A percentile compares a stretch with the other conserved stretches of the same genome.
phyloP scores from a whole-genome alignment of 768 basidiomycete species.

The Leccinum longicurvipes region DNA sequence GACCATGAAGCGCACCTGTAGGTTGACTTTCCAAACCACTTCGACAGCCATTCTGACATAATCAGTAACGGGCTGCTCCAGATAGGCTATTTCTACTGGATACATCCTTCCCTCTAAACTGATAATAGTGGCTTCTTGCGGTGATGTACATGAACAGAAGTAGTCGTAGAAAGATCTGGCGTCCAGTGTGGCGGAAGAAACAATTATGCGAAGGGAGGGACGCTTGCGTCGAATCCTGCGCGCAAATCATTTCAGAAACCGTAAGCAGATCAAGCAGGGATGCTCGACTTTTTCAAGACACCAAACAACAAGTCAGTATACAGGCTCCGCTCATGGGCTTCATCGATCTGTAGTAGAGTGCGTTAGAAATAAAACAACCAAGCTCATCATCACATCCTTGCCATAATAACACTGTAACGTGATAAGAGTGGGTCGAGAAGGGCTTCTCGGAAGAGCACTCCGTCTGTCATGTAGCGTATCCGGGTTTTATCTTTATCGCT shows the following conservation, averaged over 20 bases:
- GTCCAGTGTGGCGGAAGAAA: slow-evolving; percentile 96
- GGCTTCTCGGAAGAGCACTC: slow-evolving; percentile 94
- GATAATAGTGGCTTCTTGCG: slow-evolving; percentile 76
- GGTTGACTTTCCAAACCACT: slow-evolving; percentile 77
- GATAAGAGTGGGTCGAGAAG: slow-evolving; percentile 89
- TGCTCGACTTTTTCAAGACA: slow-evolving; percentile 81
- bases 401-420: slow-evolving; percentile 95
- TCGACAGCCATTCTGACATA: slow-evolving; percentile 82
- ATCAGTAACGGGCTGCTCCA: slow-evolving; percentile 72
- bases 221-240: slow-evolving; percentile 86
- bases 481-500: slow-evolving; percentile 80
- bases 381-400: slow-evolving; percentile 29
- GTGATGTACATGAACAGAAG: slow-evolving; percentile 64
- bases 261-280: background rate
- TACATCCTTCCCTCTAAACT: slow-evolving; percentile 93
- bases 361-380: background rate
- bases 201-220: slow-evolving; percentile 83
- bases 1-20: slow-evolving; percentile 52
- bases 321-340: slow-evolving; percentile 95
- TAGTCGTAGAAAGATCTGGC: slow-evolving; percentile 86
- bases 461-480: slow-evolving; percentile 96
- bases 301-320: slow-evolving; percentile 94
- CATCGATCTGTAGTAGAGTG: slow-evolving; percentile 68
- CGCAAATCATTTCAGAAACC: slow-evolving; percentile 2
- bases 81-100: slow-evolving; percentile 91